Percentiles rank a stretch among this genome's conserved stretches.
Evolutionary conservation across 108 stramenopile species (phyloP).

Genomic region (Nannochloropsis gaditana): DNA sequence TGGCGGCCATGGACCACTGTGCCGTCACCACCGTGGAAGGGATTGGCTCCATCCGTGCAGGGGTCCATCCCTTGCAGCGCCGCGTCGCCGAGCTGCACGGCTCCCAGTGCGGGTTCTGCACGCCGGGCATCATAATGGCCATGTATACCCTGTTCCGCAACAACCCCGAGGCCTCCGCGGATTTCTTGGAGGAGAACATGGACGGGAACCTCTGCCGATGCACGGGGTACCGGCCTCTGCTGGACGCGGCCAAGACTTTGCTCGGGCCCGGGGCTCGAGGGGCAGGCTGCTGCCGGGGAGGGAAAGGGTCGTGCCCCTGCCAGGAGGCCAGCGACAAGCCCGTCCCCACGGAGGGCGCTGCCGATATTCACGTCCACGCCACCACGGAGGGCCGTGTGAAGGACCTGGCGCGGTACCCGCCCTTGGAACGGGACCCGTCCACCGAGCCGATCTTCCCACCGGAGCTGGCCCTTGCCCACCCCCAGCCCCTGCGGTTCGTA

Average conservation of each 20-base stretch:
- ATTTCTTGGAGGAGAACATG: conserved; percentile 74
- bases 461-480: conserved; percentile 40
- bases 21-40: conserved; percentile 88
- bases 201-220: conserved; percentile 94
- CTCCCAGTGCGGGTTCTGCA: conserved; percentile 93
- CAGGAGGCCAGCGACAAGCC: conserved; percentile 23
- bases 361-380: conserved; percentile 26
- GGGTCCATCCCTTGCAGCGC: conserved; percentile 81
- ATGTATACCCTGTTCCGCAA: conserved; percentile 69
- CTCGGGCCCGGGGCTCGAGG: conserved; percentile 26
- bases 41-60: conserved; percentile 64
- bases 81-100: conserved; percentile 87
- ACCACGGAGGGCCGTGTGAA: background rate
- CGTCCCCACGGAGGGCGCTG: background rate
- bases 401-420: conserved; percentile 22
- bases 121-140: conserved; percentile 87
- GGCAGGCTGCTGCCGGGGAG: conserved; percentile 36
- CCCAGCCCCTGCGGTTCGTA: conserved; percentile 25
- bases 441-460: conserved; percentile 53
- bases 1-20: conserved; percentile 71
- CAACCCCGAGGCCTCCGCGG: conserved; percentile 43
- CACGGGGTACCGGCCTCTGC: conserved; percentile 90
- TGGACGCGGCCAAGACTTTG: conserved; percentile 76
- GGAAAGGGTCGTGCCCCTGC: conserved; percentile 44
- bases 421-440: conserved; percentile 23